These are phyloP conservation scores for Hypoxylon sp. DNA, from an alignment of 2,329 filamentous ascomycete genomes.

Conservation along the genomic window DNA sequence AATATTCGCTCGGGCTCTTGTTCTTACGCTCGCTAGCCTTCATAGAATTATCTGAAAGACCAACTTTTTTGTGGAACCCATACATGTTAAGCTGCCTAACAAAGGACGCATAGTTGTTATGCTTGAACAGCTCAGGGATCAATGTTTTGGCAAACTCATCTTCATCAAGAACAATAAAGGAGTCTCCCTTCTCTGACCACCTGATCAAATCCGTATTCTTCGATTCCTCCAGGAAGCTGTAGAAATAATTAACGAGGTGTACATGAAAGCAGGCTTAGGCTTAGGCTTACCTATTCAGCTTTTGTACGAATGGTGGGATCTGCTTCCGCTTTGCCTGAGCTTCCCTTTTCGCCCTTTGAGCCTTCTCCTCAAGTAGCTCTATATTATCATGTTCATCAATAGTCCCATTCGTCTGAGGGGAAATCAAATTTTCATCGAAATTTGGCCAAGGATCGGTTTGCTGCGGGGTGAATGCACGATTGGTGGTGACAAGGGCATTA, in stretches of 20 bases:
- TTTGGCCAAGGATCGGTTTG: slow-evolving; percentile 56
- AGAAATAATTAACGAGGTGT: slow-evolving; percentile 26
- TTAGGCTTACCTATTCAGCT: slow-evolving; percentile 86
- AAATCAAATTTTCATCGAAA: slow-evolving; percentile 63
- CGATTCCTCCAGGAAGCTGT: slow-evolving; percentile 90
- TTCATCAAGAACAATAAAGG: slow-evolving; percentile 96
- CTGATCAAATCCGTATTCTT: slow-evolving; percentile 96
- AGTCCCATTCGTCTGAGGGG: slow-evolving; percentile 56
- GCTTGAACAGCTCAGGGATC: slow-evolving; percentile 98
- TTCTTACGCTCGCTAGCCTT: slow-evolving; percentile 96
- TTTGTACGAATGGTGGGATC: slow-evolving; percentile 98
- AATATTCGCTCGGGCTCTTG: slow-evolving; percentile 98
- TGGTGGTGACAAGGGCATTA: slow-evolving; percentile 62
- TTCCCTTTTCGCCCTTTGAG: slow-evolving; percentile 86
- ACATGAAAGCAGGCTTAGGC: slow-evolving; percentile 18
- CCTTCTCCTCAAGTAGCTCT: slow-evolving; percentile 83
- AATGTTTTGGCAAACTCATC: slow-evolving; percentile 98
- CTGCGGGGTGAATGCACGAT: slow-evolving; percentile 51
- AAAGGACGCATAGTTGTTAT: slow-evolving; percentile 98
- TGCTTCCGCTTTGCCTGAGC: slow-evolving; percentile 92
- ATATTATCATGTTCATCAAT: slow-evolving; percentile 77
- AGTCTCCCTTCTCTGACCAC: slow-evolving; percentile 97
- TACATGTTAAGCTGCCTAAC: slow-evolving; percentile 97
- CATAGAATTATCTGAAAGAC: slow-evolving; percentile 97
- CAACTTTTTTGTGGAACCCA: slow-evolving; percentile 96